A percentile compares a stretch with the other conserved stretches of the same genome.
Evolutionary conservation across 202 grass and related monocot species (phyloP).

Genomic region (Cymbopogon flexuosus): DNA sequence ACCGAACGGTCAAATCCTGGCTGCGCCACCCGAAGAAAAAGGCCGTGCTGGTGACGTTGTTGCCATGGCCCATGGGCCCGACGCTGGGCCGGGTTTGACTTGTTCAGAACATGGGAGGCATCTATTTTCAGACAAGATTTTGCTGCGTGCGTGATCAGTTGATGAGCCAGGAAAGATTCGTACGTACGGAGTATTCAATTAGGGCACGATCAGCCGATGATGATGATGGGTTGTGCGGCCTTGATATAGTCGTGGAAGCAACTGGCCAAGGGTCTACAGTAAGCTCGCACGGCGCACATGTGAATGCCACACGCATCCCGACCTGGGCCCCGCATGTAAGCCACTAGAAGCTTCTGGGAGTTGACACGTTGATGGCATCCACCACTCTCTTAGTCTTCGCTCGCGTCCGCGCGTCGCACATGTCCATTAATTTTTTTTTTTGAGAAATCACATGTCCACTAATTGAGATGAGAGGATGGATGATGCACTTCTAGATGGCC

Average conservation of each 20-base stretch:
- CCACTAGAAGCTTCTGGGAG: not conserved
- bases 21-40: not conserved
- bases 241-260: not conserved
- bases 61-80: not conserved
- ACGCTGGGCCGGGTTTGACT: not conserved
- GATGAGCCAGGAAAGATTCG: no score
- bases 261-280: not conserved
- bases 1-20: slow-evolving; percentile 14
- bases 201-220: not conserved
- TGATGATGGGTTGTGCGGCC: not conserved
- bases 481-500: not conserved
- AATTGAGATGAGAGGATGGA: not conserved
- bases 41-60: not conserved
- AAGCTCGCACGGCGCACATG: not conserved
- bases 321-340: not conserved
- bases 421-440: no score
- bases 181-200: no score
- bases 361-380: not conserved
- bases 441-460: not conserved
- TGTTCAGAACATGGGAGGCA: not conserved
- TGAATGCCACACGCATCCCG: not conserved
- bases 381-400: no score
- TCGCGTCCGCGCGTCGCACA: not conserved
- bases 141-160: no score
- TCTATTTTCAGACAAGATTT: not conserved